These are phyloP conservation scores for Penicillium salamii DNA, from an alignment of 495 filamentous ascomycete genomes.

Conservation along the genomic window DNA sequence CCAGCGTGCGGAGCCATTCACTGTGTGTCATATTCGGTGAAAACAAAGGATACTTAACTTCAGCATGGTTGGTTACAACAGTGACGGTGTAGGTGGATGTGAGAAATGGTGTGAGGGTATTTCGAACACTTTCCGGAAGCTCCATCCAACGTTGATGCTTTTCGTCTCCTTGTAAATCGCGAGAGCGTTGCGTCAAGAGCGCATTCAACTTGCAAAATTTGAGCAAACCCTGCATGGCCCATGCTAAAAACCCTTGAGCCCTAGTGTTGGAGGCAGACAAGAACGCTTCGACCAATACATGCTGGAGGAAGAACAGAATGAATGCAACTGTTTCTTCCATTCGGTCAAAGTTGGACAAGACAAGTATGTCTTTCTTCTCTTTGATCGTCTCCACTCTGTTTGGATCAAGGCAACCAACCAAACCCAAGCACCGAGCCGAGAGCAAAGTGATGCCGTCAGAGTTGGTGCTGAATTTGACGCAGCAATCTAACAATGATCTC, in stretches of 20 bases:
- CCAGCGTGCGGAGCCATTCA: slow-evolving; percentile 75
- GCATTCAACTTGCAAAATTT: slow-evolving; percentile 66
- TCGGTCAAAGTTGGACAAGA: slow-evolving; percentile 79
- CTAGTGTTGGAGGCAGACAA: slow-evolving; percentile 80
- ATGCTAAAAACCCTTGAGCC: slow-evolving; percentile 86
- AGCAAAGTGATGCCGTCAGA: slow-evolving; percentile 65
- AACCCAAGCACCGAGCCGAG: slow-evolving; percentile 74
- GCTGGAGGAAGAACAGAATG: slow-evolving; percentile 76
- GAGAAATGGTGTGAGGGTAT: slow-evolving; percentile 78
- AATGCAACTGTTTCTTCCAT: slow-evolving; percentile 82
- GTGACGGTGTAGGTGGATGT: slow-evolving; percentile 76
- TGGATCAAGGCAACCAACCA: slow-evolving; percentile 88
- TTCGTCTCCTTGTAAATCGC: slow-evolving; percentile 48
- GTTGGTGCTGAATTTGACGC: slow-evolving; percentile 70
- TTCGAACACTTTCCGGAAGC: slow-evolving; percentile 70
- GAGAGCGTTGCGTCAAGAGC: slow-evolving; percentile 51
- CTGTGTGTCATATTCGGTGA: slow-evolving; percentile 58
- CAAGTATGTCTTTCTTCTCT: slow-evolving; percentile 73
- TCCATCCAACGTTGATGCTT: slow-evolving; percentile 70
- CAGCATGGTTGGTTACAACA: slow-evolving; percentile 46
- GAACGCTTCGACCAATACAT: slow-evolving; percentile 88
- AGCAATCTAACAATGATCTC: slow-evolving; percentile 78
- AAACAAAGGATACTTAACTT: slow-evolving; percentile 76
- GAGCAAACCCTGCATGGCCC: slow-evolving; percentile 88
- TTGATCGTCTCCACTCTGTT: slow-evolving; percentile 80